Evolutionary conservation across 192 early-diverging fungal species (phyloP).

Genomic region (Dissophora ornata): DNA sequence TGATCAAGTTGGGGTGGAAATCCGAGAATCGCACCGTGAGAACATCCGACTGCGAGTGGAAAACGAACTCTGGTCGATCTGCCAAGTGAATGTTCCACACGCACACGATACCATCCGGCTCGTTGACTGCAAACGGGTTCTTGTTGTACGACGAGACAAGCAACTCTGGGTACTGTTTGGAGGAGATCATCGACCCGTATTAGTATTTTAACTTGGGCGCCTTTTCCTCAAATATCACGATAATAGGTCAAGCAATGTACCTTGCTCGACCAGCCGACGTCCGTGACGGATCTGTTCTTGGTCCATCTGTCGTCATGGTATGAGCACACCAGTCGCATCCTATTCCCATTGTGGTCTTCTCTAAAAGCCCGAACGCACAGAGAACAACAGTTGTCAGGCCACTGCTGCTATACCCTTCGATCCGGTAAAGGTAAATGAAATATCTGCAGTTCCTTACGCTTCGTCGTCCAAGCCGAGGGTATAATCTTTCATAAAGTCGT

Average conservation of each 20-base stretch:
- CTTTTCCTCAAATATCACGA: neutral
- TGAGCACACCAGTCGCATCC: conserved; percentile 73
- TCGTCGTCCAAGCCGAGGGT: conserved; percentile 69
- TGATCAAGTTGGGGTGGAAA: conserved; percentile 91
- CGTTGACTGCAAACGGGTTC: conserved; percentile 83
- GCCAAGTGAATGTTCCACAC: conserved; percentile 93
- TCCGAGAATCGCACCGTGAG: conserved; percentile 89
- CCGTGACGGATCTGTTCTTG: conserved; percentile 92
- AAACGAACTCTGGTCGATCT: conserved; percentile 95
- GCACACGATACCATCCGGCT: conserved; percentile 93
- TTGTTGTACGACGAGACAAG: conserved; percentile 93
- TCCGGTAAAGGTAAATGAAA: no score
- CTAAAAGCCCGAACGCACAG: conserved; percentile 28
- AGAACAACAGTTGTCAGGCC: no score
- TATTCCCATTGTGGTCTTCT: conserved; percentile 72
- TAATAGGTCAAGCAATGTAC: conserved; percentile 42
- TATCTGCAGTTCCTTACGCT: conserved; percentile 62
- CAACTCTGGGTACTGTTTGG: conserved; percentile 83
- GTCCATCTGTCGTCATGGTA: conserved; percentile 89
- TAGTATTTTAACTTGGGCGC: neutral
- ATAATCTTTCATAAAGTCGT: conserved; percentile 97
- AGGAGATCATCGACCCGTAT: neutral
- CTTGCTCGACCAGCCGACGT: conserved; percentile 90
- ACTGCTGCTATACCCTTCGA: no score
- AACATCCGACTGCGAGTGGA: conserved; percentile 93